These are phyloP conservation scores for Cladophialophora bantiana DNA, from an alignment of 2,329 filamentous ascomycete genomes.

Conservation along the genomic window DNA sequence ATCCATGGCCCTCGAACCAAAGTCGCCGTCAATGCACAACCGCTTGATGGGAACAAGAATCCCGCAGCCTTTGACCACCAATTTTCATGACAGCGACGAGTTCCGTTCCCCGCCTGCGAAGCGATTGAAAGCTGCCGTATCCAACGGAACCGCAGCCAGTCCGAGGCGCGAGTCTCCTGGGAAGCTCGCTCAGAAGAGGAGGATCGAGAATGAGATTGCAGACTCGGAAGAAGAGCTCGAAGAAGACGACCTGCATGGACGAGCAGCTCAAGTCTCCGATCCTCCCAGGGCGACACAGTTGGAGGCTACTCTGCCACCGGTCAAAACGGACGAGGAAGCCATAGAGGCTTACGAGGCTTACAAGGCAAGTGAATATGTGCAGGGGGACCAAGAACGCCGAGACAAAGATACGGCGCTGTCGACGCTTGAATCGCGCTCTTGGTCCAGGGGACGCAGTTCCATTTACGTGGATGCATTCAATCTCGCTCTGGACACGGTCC, in stretches of 20 bases:
- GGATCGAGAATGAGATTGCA: conserved; percentile 45
- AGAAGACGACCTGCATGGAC: conserved; percentile 45
- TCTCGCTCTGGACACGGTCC: conserved; percentile 83
- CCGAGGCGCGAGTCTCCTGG: conserved; percentile 33
- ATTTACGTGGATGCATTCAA: conserved; percentile 99
- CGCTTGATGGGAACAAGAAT: conserved; percentile 41
- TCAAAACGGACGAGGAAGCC: conserved; percentile 72
- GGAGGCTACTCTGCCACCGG: conserved; percentile 72
- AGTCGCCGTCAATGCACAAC: conserved; percentile 38
- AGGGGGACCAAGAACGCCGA: conserved; percentile 8
- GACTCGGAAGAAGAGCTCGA: conserved; percentile 49
- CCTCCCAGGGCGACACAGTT: conserved; percentile 66
- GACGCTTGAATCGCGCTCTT: conserved; percentile 65
- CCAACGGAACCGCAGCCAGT: conserved; percentile 12
- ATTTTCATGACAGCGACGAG: conserved; percentile 41
- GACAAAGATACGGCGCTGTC: conserved; percentile 54
- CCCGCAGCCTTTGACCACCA: conserved; percentile 43
- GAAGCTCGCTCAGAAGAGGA: conserved; percentile 23
- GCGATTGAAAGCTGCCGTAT: conserved; percentile 36
- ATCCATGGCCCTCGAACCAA: conserved; percentile 33
- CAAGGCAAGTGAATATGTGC: conserved; percentile 61
- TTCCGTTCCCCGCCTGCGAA: conserved; percentile 43
- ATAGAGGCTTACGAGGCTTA: conserved; percentile 81
- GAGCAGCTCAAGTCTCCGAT: conserved; percentile 41
- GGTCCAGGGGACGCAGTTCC: conserved; percentile 80